These are phyloP conservation scores for Pyronema omphalodes DNA, from an alignment of 495 filamentous ascomycete species.

Conservation along the genomic window DNA sequence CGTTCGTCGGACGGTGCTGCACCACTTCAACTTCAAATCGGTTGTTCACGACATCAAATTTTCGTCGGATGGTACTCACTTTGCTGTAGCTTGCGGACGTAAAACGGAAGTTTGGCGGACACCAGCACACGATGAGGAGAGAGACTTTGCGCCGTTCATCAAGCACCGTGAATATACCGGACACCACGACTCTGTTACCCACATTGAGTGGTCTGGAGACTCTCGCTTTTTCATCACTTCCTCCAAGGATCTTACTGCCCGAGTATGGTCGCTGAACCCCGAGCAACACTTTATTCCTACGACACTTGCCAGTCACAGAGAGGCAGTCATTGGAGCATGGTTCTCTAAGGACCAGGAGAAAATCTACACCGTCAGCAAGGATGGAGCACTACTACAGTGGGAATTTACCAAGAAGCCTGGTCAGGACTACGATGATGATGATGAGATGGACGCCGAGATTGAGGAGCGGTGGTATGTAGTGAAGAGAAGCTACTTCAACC, in stretches of 20 bases:
- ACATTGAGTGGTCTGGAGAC: conserved; percentile 85
- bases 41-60: conserved; percentile 70
- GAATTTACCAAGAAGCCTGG: conserved; percentile 39
- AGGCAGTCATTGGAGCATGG: conserved; percentile 71
- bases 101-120: conserved; percentile 91
- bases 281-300: conserved; percentile 82
- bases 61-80: conserved; percentile 76
- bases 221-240: conserved; percentile 84
- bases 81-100: conserved; percentile 68
- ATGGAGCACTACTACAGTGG: conserved; percentile 42
- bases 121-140: conserved; percentile 59
- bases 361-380: conserved; percentile 40
- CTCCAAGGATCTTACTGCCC: conserved; percentile 76
- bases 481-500: conserved; percentile 78
- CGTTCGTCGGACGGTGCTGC: conserved; percentile 60
- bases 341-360: conserved; percentile 82
- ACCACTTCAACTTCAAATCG: conserved; percentile 87
- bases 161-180: conserved; percentile 67
- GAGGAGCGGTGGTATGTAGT: conserved; percentile 65
- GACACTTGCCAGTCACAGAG: conserved; percentile 70
- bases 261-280: conserved; percentile 81
- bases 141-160: conserved; percentile 90
- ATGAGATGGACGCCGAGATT: conserved; percentile 39
- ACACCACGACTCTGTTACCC: conserved; percentile 70
- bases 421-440: conserved; percentile 31